Percentiles rank a stretch among this genome's conserved stretches.
These are phyloP conservation scores for Sherardia arvensis DNA, from an alignment of 257 asterid genomes.

Conservation along the genomic window DNA sequence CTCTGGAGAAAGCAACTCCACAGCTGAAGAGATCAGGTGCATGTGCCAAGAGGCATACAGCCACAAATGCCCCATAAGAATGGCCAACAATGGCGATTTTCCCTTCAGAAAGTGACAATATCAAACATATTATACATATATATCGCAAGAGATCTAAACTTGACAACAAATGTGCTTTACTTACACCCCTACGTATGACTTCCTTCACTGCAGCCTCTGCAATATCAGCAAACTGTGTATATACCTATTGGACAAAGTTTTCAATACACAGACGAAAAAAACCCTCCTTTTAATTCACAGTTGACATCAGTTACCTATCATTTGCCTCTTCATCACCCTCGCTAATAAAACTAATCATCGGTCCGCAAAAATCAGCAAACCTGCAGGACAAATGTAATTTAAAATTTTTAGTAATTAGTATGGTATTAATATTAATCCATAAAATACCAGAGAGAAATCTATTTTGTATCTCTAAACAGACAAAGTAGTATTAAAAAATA, in stretches of 20 bases:
- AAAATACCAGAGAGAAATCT: constrained; percentile 1
- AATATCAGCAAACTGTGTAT: constrained; percentile 92
- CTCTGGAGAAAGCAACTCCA: constrained; percentile 97
- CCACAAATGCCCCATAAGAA: constrained; percentile 98
- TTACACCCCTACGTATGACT: constrained; percentile 88
- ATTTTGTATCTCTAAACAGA: constrained; percentile 11
- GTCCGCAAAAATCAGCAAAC: constrained; percentile 87
- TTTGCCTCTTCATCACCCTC: constrained; percentile 99
- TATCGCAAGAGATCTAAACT: neutral
- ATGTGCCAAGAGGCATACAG: constrained; percentile 95
- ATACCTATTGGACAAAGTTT: constrained; percentile 43
- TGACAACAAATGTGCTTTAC: constrained; percentile 22
- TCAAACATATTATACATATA: constrained; percentile 4
- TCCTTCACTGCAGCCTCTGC: constrained; percentile 99
- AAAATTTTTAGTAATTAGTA: no score
- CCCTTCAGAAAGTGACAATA: constrained; percentile 39
- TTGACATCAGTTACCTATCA: constrained; percentile 56
- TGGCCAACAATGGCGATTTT: constrained; percentile 96
- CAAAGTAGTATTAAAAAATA: constrained; percentile 14
- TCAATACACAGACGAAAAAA: neutral
- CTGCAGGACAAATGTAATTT: constrained; percentile 33
- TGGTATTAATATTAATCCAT: neutral
- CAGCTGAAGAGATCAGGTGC: constrained; percentile 96
- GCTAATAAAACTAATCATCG: constrained; percentile 92
- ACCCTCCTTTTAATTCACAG: neutral